A percentile compares a stretch with the other conserved stretches of the same genome.
Evolutionary conservation across 129 eudicot species (phyloP).

Genomic region (Logfia minima): DNA sequence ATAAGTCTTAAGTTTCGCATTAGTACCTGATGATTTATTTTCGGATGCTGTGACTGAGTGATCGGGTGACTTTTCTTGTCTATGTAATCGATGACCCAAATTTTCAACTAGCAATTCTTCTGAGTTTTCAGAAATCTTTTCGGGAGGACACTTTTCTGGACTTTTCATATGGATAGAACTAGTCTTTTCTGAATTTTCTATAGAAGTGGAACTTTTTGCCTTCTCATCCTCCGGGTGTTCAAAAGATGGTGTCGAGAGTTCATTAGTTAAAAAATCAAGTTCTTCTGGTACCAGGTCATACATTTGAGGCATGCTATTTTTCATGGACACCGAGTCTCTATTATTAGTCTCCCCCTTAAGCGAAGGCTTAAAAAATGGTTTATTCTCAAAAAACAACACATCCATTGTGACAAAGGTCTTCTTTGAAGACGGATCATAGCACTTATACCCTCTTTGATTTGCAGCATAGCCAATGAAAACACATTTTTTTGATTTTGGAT

Average conservation of each 20-base stretch:
- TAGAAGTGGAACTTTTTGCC: too few relatives aligned
- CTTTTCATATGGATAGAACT: too few relatives aligned
- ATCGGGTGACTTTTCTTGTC: too few relatives aligned
- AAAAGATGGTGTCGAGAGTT: neutral
- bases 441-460: neutral
- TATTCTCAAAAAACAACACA: neutral
- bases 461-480: neutral
- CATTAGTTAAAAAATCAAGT: neutral
- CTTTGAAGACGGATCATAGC: neutral
- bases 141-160: too few relatives aligned
- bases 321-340: too few relatives aligned
- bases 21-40: neutral
- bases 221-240: neutral
- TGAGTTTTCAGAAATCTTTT: too few relatives aligned
- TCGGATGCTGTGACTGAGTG: too few relatives aligned
- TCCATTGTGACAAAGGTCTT: neutral
- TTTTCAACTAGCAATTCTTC: too few relatives aligned
- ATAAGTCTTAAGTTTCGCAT: neutral
- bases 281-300: neutral
- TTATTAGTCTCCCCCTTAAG: neutral
- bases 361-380: neutral
- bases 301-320: neutral
- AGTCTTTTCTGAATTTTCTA: neutral
- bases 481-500: neutral
- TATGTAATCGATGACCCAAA: neutral